Conservation (phyloP, 2,329 filamentous ascomycete genomes). For the Macrophomina tecta region DNA sequence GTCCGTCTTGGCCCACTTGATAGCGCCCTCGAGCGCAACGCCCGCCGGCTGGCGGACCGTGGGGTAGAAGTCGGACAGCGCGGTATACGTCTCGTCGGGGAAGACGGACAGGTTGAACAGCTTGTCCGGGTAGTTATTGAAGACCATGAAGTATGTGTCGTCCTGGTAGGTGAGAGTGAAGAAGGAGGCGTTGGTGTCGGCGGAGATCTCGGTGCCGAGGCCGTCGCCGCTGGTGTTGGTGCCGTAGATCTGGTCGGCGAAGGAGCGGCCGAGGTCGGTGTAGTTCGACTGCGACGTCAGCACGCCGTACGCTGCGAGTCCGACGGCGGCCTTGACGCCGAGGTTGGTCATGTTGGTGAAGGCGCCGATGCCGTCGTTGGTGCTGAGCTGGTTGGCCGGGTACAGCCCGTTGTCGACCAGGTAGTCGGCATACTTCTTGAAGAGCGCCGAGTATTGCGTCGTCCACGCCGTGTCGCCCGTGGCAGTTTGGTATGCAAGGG, state of each 20-base stretch:
- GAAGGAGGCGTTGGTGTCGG: conserved; percentile 41
- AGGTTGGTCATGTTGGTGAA: conserved; percentile 54
- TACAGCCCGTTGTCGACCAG: conserved; percentile 48
- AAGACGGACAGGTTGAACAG: conserved; percentile 49
- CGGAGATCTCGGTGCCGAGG: conserved; percentile 23
- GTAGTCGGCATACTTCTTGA: conserved; percentile 51
- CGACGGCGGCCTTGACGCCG: conserved; percentile 55
- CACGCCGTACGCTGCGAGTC: conserved; percentile 52
- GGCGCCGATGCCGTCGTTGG: conserved; percentile 50
- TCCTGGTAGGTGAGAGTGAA: conserved; percentile 49
- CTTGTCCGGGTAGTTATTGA: conserved; percentile 51
- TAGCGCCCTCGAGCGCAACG: conserved; percentile 48
- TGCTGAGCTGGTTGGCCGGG: conserved; percentile 49
- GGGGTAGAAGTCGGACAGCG: conserved; percentile 47
- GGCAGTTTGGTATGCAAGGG: conserved; percentile 46
- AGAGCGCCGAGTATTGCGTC: conserved; percentile 41
- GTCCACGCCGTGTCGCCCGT: conserved; percentile 48
- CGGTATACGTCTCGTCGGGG: conserved; percentile 42
- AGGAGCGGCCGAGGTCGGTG: conserved; percentile 42
- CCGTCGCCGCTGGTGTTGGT: conserved; percentile 22
- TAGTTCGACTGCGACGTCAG: conserved; percentile 47
- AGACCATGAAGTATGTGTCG: conserved; percentile 46
- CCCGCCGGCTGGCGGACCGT: conserved; percentile 45
- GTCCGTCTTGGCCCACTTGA: conserved; percentile 52
- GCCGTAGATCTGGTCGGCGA: conserved; percentile 31